Evolutionary conservation across 1,139 yeast genomes (phyloP).

Genomic region (Blastobotrys proliferans): DNA sequence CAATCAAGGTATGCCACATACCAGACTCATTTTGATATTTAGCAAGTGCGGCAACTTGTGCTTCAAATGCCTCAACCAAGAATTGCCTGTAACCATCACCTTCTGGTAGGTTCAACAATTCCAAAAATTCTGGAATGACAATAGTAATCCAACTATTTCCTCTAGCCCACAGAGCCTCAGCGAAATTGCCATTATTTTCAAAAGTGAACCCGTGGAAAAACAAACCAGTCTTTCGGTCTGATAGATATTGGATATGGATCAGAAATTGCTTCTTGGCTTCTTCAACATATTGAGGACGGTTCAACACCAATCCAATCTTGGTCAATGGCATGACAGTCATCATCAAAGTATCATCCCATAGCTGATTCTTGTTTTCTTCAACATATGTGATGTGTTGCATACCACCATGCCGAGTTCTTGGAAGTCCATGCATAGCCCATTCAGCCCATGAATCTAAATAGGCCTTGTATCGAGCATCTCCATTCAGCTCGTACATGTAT

Average conservation of each 20-base stretch:
- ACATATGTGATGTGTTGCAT: constrained; percentile 38
- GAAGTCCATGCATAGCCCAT: constrained; percentile 36
- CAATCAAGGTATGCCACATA: constrained; percentile 37
- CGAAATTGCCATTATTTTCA: constrained; percentile 36
- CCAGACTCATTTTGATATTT: constrained; percentile 33
- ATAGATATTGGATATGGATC: constrained; percentile 35
- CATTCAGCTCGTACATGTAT: constrained; percentile 31
- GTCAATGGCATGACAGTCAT: constrained; percentile 40
- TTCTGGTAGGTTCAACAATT: constrained; percentile 30
- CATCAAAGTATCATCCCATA: constrained; percentile 41
- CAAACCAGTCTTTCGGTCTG: constrained; percentile 34
- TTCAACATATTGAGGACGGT: constrained; percentile 34
- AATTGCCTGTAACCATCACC: constrained; percentile 31
- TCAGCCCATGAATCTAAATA: constrained; percentile 38
- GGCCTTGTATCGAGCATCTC: constrained; percentile 28
- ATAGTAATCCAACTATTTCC: constrained; percentile 41
- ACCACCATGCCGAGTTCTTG: constrained; percentile 36
- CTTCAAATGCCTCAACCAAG: constrained; percentile 32
- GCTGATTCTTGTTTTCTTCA: constrained; percentile 33
- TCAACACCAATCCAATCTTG: constrained; percentile 34
- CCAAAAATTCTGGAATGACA: constrained; percentile 38
- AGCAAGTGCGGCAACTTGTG: constrained; percentile 32
- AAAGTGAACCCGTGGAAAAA: constrained; percentile 38
- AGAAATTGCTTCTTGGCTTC: constrained; percentile 38
- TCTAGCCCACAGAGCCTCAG: constrained; percentile 39